Evolutionary conservation across 192 early-diverging fungal species (phyloP).

Genomic region (Podochytrium sp.): DNA sequence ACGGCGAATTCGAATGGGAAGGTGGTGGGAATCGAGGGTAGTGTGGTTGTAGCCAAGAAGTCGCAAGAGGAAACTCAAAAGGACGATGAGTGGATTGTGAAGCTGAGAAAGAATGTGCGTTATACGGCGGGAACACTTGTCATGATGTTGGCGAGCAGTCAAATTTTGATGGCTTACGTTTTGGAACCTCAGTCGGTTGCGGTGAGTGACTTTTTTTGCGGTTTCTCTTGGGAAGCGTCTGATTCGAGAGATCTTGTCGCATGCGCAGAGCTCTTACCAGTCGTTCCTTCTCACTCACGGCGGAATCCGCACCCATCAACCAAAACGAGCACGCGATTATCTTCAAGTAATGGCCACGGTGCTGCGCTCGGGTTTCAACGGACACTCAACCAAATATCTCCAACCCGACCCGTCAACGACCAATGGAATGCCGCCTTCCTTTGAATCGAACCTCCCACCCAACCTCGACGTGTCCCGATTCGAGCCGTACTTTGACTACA

Average conservation of each 20-base stretch:
- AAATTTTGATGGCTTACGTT: constrained; percentile 46
- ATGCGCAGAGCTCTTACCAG: constrained; percentile 38
- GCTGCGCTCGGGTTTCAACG: neutral
- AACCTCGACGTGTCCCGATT: constrained; percentile 25
- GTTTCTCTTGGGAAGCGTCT: too few relatives aligned
- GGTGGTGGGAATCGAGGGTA: neutral
- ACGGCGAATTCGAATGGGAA: neutral
- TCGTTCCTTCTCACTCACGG: constrained; percentile 46
- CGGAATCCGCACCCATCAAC: constrained; percentile 33
- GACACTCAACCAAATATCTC: constrained; percentile 34
- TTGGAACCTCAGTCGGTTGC: constrained; percentile 43
- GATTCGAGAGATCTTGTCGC: too few relatives aligned
- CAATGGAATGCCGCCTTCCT: constrained; percentile 25
- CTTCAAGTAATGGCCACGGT: constrained; percentile 28
- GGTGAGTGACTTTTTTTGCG: neutral
- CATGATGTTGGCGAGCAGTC: constrained; percentile 48
- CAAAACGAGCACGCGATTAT: constrained; percentile 29
- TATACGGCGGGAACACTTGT: constrained; percentile 30
- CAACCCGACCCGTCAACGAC: neutral
- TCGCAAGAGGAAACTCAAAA: neutral
- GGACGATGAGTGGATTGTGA: constrained; percentile 2
- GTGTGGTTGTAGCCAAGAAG: neutral
- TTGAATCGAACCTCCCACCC: constrained; percentile 25
- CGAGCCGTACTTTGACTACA: constrained; percentile 30
- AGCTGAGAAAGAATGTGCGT: constrained; percentile 26